A percentile compares a stretch with the other conserved stretches of the same genome.
Conservation (phyloP, 2,329 filamentous ascomycete species). For the Sarocladiaceae sp. region DNA sequence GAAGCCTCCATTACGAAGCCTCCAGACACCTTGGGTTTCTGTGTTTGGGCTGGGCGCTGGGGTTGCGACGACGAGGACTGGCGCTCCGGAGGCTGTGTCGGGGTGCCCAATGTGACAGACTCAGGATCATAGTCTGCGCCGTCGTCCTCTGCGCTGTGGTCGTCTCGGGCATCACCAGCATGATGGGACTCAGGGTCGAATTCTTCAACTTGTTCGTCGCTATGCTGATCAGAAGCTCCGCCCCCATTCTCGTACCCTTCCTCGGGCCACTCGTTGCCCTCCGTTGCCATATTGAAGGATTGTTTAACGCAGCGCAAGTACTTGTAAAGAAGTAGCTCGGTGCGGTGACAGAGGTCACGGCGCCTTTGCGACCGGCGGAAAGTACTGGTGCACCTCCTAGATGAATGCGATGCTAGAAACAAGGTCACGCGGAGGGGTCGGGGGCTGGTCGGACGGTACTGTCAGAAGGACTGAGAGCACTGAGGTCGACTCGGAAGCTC, state of each 20-base stretch:
- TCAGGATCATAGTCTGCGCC: constrained; percentile 53
- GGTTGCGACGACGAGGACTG: constrained; percentile 20
- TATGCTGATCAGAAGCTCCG: constrained; percentile 50
- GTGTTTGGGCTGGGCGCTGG: constrained; percentile 19
- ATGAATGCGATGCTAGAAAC: no score
- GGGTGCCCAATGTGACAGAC: constrained; percentile 40
- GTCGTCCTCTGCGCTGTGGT: constrained; percentile 39
- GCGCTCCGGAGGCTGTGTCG: constrained; percentile 29
- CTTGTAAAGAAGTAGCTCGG: neutral
- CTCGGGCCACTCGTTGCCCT: constrained; percentile 43
- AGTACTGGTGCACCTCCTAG: no score
- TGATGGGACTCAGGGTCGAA: constrained; percentile 39
- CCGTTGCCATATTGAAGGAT: constrained; percentile 27
- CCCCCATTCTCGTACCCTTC: constrained; percentile 48
- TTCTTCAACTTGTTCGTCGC: constrained; percentile 48
- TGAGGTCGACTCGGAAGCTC: no score
- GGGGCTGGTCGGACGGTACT: no score
- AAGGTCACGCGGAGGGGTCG: no score
- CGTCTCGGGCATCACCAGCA: constrained; percentile 42
- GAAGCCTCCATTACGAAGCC: constrained; percentile 56
- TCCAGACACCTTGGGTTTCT: constrained; percentile 54
- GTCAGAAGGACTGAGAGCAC: no score
- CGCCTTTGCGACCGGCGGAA: no score
- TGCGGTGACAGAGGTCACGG: neutral
- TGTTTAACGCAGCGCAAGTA: neutral